phyloP scores from a whole-genome alignment of 305 asterid genomes.

The Solanum hybrid region DNA sequence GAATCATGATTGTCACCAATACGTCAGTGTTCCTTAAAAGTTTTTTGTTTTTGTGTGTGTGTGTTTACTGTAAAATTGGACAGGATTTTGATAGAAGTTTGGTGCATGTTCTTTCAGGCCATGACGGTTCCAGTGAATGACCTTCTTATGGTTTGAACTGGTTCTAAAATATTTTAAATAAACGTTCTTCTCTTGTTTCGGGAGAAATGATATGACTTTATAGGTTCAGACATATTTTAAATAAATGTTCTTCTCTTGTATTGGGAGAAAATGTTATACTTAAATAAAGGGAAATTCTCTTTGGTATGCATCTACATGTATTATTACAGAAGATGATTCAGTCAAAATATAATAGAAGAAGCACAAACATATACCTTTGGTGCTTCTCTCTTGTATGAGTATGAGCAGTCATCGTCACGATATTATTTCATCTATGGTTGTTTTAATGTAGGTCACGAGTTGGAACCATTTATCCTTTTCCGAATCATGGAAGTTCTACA shows the following conservation, averaged over 20 bases:
- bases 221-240: not conserved
- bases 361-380: not conserved
- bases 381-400: not conserved
- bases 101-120: not conserved
- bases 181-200: not conserved
- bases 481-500: constrained; percentile 72
- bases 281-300: not conserved
- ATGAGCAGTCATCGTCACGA: not conserved
- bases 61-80: not conserved
- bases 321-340: not conserved
- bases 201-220: not conserved
- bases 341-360: not conserved
- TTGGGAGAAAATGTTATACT: not conserved
- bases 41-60: not conserved
- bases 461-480: constrained; percentile 38
- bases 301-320: not conserved
- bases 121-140: not conserved
- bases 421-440: not conserved
- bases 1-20: not conserved
- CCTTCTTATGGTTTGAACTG: not conserved
- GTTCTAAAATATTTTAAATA: not conserved
- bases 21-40: not conserved
- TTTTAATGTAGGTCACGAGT: constrained; percentile 45
- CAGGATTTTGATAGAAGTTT: not conserved
- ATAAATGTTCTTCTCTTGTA: not conserved